A percentile compares a stretch with the other conserved stretches of the same genome.
phyloP scores from a whole-genome alignment of 2,329 filamentous ascomycete species.

The Ceratocystis cacaofunesta region DNA sequence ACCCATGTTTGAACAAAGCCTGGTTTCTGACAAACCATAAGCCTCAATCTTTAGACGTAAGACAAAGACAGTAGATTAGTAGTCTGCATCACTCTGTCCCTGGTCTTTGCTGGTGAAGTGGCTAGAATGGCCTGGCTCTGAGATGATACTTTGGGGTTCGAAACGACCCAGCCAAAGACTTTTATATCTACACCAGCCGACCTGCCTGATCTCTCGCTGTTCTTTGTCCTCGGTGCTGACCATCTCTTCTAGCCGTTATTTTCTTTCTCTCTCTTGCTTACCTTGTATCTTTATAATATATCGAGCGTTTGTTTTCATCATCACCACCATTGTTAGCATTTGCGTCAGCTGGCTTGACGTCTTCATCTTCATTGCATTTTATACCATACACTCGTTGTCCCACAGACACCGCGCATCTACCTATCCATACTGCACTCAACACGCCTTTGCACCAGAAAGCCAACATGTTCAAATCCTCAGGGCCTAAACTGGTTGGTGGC shows the following conservation, averaged over 20 bases:
- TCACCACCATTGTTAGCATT: not conserved
- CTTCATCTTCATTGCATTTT: not conserved
- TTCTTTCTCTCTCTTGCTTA: not conserved
- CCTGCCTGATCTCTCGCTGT: not conserved
- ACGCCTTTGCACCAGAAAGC: not conserved
- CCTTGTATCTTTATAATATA: not conserved
- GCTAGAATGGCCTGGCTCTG: not conserved
- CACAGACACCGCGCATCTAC: not conserved
- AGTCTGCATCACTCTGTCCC: not conserved
- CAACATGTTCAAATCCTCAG: not conserved
- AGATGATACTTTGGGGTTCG: not conserved
- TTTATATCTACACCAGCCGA: not conserved
- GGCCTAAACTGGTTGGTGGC: slow-evolving; percentile 9
- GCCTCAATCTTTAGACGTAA: not conserved
- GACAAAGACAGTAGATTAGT: not conserved
- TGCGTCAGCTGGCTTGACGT: slow-evolving; percentile 11
- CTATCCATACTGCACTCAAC: not conserved
- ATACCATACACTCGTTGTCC: not conserved
- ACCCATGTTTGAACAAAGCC: no score
- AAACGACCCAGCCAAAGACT: not conserved
- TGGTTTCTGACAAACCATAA: no score
- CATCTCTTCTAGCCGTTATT: not conserved
- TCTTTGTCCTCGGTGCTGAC: not conserved
- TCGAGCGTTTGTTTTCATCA: not conserved
- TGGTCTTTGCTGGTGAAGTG: not conserved